Base-by-base conservation (phyloP, 495 filamentous ascomycete species). In the Hypoxylon lienhwacheense region DNA sequence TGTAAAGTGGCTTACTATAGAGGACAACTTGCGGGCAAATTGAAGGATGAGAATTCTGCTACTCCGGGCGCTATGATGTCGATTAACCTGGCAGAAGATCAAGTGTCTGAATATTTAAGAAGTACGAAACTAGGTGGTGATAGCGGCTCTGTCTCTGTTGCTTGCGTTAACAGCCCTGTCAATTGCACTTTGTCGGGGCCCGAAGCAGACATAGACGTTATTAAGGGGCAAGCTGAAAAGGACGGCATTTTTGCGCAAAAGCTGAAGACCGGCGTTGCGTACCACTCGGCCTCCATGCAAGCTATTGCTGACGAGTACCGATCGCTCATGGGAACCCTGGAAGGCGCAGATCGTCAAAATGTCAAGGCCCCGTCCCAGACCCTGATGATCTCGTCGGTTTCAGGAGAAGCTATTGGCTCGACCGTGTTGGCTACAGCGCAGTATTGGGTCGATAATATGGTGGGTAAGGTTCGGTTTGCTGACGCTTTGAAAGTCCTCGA, bases 121-220 rank as follows among this genome's bases (percentile, higher is more conserved):
- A 44, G 53, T n/a, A 37, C 63, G 10, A 22, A 31, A 10, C 2
- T 25, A 15, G 47, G 16, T 11, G 21, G 1, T 7, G 16, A 24
- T 2, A 20, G n/a, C 16, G 21, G 7, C 22, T 32, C 26, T 2
- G 10, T 53, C 16, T 28, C 26, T 2, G 51, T 78, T 15, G 77
- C 73, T 3, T 81, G 77, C 46, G 37, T 77, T 39, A 81, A 81
- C 50, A 76, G 72, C 42, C 75, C 74, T 4, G 20, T 42, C 2
- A 78, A 66, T 46, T 35, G 63, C 17, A 80, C 77, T 10, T 16
- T 80, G 0, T 73, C 73, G 1, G 76, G 74, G 0, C 31, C 53
- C 3, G 60, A 61, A 1, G 48, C 48, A 0, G 52, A 55, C 3
- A 69, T 82, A 5, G 65, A 73, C 3, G 22, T 24, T 0, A 28